These are phyloP conservation scores for Penicillium frequentans DNA, from an alignment of 2,329 filamentous ascomycete genomes.

Conservation along the genomic window DNA sequence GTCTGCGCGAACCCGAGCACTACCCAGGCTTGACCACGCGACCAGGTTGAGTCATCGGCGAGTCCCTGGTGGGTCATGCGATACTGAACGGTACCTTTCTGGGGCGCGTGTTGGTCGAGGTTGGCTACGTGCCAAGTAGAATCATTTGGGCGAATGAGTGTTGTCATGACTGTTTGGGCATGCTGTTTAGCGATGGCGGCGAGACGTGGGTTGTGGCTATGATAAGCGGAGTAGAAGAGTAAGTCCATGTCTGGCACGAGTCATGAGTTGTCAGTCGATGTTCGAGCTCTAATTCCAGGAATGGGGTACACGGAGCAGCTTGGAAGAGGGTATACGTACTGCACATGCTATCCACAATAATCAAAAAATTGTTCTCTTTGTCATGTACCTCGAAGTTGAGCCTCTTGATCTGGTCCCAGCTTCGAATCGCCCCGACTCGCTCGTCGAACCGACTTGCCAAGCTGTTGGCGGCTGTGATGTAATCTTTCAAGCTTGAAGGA, in stretches of 20 bases:
- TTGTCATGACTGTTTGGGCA: not conserved
- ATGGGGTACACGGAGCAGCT: not conserved
- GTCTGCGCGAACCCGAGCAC: constrained; percentile 40
- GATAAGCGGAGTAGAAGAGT: not conserved
- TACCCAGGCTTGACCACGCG: constrained; percentile 26
- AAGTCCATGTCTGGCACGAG: not conserved
- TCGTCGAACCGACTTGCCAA: not conserved
- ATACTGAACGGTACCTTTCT: constrained; percentile 12
- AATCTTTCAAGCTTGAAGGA: not conserved
- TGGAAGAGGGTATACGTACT: not conserved
- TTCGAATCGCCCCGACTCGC: not conserved
- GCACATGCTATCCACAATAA: not conserved
- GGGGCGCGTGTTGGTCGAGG: constrained; percentile 13
- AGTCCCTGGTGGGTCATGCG: constrained; percentile 24
- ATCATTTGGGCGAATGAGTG: constrained; percentile 7
- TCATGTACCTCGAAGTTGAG: not conserved
- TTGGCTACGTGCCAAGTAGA: constrained; percentile 24
- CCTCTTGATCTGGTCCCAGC: not conserved
- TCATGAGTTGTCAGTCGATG: not conserved
- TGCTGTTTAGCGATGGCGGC: not conserved
- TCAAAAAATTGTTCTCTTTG: not conserved
- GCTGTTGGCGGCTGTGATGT: not conserved
- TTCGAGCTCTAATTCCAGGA: not conserved
- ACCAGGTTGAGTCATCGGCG: constrained; percentile 21
- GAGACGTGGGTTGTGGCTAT: not conserved